Evolutionary conservation across 768 basidiomycete species (phyloP), one percentile per base, ranked within the genome.

Genomic region (Russula sp.): DNA sequence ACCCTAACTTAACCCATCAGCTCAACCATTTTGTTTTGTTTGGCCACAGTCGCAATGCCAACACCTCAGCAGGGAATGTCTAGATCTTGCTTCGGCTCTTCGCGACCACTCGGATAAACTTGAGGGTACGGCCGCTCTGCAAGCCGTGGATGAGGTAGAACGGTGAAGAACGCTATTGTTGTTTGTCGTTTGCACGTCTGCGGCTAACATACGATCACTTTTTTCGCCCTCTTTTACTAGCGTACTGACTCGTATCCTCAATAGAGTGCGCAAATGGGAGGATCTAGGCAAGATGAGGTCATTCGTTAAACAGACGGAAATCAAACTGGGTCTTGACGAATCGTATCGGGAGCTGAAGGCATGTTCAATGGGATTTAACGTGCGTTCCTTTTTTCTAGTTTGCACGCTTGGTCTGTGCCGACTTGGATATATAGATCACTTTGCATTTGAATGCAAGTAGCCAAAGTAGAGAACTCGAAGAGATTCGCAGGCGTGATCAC

Each of bases 91-190:
- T 24, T 52, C 57, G 8, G 50, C 67, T 40, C 44, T 67, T 22
- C 49, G 28, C 1, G 67, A 67, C 38, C 49, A 62, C 38, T 67
- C 65, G 4, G 24, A 36, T 18, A 66, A 58, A n/a, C 53, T 69
- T 18, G 68, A 57, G 46, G 62, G 67, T 18, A 61, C 66, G 36
- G 30, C 38, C 5, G 67, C 67, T 18, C 68, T 64, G 16, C 62
- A 64, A 28, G 68, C 53, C 18, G 52, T 56, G 6, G 68, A 69
- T 56, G 68, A 68, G 22, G 68, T 68, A 20, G 66, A 69, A 56
- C 54, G 40, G 68, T 69, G 54, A 48, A 34, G 10, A 14, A 9
- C 34, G 1, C 4, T 6, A n/a, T 57, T 18, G 24, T n/a, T 16
- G 38, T 40, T 3, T 44, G 14, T 28, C 13, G 20, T n/a, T 9